phyloP scores from a whole-genome alignment of 768 basidiomycete genomes.

The Mycena galericulata region DNA sequence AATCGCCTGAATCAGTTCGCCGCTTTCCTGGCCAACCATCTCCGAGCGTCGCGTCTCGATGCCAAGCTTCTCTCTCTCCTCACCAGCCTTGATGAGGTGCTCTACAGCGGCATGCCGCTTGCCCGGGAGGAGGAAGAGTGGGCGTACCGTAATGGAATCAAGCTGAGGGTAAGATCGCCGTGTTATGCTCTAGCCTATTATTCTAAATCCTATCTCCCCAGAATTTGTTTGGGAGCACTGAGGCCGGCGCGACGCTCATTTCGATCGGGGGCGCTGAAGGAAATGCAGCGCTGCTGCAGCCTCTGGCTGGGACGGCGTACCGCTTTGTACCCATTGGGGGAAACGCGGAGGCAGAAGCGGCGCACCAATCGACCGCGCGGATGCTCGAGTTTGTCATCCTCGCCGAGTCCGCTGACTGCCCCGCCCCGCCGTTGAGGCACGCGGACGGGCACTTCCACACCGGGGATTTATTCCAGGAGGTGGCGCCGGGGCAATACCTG shows the following conservation, averaged over 20 bases:
- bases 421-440: conserved; percentile 61
- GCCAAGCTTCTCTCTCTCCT: conserved; percentile 61
- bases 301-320: conserved; percentile 59
- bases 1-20: conserved; percentile 71
- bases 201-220: conserved; percentile 38
- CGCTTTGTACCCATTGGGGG: conserved; percentile 58
- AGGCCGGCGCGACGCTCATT: conserved; percentile 64
- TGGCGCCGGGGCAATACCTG: conserved; percentile 59
- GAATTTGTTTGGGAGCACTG: conserved; percentile 71
- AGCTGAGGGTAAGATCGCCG: conserved; percentile 53
- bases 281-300: conserved; percentile 52
- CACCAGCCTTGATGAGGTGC: conserved; percentile 58
- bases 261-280: conserved; percentile 54
- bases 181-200: conserved; percentile 27
- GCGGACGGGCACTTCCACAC: conserved; percentile 76
- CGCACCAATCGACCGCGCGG: conserved; percentile 59
- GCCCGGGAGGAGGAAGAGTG: conserved; percentile 64
- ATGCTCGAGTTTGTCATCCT: conserved; percentile 72
- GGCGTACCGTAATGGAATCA: conserved; percentile 58
- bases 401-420: conserved; percentile 69
- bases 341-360: conserved; percentile 40
- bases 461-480: conserved; percentile 74
- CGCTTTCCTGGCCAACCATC: conserved; percentile 62
- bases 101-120: conserved; percentile 66
- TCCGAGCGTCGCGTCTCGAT: conserved; percentile 58